Base-by-base conservation (phyloP, 139 green algal genomes). In the Chlamydomonas schloesseri region DNA sequence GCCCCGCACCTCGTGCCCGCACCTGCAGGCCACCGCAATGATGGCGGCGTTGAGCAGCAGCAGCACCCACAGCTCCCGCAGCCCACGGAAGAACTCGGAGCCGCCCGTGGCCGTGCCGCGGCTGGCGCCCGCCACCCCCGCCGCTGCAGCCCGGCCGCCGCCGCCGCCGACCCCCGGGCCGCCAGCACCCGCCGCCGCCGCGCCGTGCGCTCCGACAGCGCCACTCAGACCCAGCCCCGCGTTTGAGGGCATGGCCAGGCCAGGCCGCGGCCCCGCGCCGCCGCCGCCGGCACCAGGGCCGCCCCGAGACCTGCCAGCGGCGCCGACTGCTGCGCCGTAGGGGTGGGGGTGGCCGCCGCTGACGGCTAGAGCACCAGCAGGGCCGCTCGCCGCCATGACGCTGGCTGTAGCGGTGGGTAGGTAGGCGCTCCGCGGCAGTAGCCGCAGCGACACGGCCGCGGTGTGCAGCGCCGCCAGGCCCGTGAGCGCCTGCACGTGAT, bases 41-140 rank as follows among this genome's bases (percentile, higher is more conserved):
- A 82, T 94, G 36, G 93, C 79, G 84, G 77, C 89, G 83, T 98
- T 98, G n/a, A 98, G 86, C 8, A 96, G 21, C 33, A 96, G 87
- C 24, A 90, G 85, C 34, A 86, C 88, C 64, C 75, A 90, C 62
- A 94, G 73, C 72, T 93, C 86, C 37, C 67, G 23, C 58, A 79
- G 72, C 3, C 72, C n/a, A 4, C 57, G 42, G 42, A 50, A 50
- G 42, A 50, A 50, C 42, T 50, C 42, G 42, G 42, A 50, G 42
- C 42, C 42, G 42, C 42, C 42, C 42, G 42, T 50, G 42, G 42
- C 42, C 6, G 42, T 50, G 42, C 42, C 42, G 42, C 42, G 42
- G 42, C 42, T 50, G 42, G 6, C 42, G 6, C 42, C 42, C 42
- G 42, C 42, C n/a, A n/a, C n/a, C n/a, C n/a, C n/a, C n/a, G n/a